Evolutionary conservation across 2,329 filamentous ascomycete genomes (phyloP), one percentile per base, ranked within the genome.

Genomic region (Plenodomus tracheiphilus): DNA sequence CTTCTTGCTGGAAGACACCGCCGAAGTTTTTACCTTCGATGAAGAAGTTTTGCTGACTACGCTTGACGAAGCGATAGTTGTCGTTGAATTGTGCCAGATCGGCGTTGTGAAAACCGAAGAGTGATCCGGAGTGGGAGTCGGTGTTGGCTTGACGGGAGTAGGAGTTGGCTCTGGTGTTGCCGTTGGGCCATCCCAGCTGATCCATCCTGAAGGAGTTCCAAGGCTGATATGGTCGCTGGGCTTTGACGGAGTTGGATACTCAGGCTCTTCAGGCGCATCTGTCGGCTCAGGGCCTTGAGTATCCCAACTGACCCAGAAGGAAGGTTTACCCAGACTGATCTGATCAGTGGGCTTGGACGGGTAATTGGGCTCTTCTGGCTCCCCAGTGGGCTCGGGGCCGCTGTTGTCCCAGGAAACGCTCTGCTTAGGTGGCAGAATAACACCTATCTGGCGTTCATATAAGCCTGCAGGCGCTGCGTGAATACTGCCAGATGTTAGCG

Each of bases 391-490:
- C 20, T 50, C 44, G 0, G 58, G 51, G 16, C 46, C 48, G 13
- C 47, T 46, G 25, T 22, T 41, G 17, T 61, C 56, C 51, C 56
- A 61, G n/a, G 57, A 53, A n/a, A 61, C 46, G 19, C 52, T 54
- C 35, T 61, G 55, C 20, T 38, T 39, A 32, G 55, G 59, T n/a
- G 58, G 58, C 16, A n/a, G 35, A 9, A n/a, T 36, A 9, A 62
- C 39, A 5, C 48, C 47, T 13, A 62, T 48, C 22, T 63, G 54
- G 19, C 54, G 53, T 37, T 55, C 22, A 13, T 62, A 52, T 13
- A 59, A 16, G 35, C 49, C 51, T 32, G 60, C 56, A 35, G 63
- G 61, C 19, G 59, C 42, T 40, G 63, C 60, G 28, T 48, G 51
- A 32, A 62, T 54, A 46, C 62, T 66, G 13, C 17, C 16, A 25